Conservation (phyloP, 2,329 filamentous ascomycete species). For the Claviceps sp. region DNA sequence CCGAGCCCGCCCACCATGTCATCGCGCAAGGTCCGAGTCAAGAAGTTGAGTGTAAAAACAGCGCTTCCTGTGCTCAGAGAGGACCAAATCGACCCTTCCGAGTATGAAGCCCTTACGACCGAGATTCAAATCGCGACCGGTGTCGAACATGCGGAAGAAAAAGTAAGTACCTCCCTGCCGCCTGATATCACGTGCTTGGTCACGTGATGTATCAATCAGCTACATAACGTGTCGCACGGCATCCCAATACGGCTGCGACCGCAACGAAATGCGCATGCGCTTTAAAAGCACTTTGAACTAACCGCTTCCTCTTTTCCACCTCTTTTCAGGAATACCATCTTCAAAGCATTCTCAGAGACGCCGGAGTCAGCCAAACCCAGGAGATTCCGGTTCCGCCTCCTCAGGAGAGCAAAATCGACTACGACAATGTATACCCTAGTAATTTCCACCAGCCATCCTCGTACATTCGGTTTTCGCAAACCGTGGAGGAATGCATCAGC, state of each 20-base stretch:
- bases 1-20: conserved; percentile 37
- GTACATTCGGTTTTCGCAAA: conserved; percentile 96
- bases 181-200: conserved; percentile 33
- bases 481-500: conserved; percentile 87
- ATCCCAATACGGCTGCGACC: neutral
- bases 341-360: conserved; percentile 58
- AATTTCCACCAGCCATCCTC: conserved; percentile 73
- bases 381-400: conserved; percentile 55
- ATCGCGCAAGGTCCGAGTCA: conserved; percentile 61
- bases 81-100: conserved; percentile 72
- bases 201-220: conserved; percentile 28
- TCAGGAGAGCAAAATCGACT: conserved; percentile 55
- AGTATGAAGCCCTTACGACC: conserved; percentile 77
- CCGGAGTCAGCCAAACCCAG: conserved; percentile 41
- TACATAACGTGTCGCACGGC: neutral
- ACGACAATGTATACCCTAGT: conserved; percentile 76
- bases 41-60: conserved; percentile 88
- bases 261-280: neutral
- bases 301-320: neutral
- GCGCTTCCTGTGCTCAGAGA: conserved; percentile 78
- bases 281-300: neutral
- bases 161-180: conserved; percentile 51
- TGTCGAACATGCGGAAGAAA: conserved; percentile 94
- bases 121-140: conserved; percentile 84
- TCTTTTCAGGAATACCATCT: conserved; percentile 82